Base-by-base conservation (phyloP, 2,329 filamentous ascomycete genomes). In the Talaromyces pinophilus region DNA sequence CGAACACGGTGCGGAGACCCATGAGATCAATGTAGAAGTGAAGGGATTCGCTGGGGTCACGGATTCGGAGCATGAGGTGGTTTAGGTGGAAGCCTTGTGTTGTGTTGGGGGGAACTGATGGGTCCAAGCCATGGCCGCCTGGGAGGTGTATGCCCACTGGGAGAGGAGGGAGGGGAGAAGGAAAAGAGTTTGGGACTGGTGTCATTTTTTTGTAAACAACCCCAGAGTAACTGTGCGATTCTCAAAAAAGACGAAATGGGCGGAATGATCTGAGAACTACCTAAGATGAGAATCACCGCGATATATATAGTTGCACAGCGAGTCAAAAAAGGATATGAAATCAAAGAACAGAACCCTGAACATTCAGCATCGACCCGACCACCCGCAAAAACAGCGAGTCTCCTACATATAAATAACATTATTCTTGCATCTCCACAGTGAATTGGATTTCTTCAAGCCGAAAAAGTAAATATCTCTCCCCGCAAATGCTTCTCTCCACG, bases 1-100 rank as follows among this genome's bases (percentile, higher is more conserved):
- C 77, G 66, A 79, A 80, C 28, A 80, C 70, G 4, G 77, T 73
- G 10, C 77, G 76, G 77, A 80, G 79, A 63, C 77, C 77, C 70
- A 80, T 74, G 8, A 79, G 72, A 42, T 77, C 67, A 52, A 78
- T 70, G 62, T 80, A 80, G 70, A 79, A 80, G 60, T 76, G 72
- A 0, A 79, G 72, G 2, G 76, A 59, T 28, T 75, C 65, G 69
- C 71, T 30, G 70, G 78, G 78, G 42, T 79, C 72, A 17, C 72
- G 73, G 64, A 79, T 75, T 50, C 78, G 74, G 30, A 80, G 70
- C 69, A 78, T 79, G 40, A 76, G 69, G 66, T 80, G 78, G 66
- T 79, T 80, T n/a, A 80, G 71, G 61, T 72, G 75, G 70, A 73
- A 78, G 48, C 75, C 70, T 35, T 68, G 65, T 63, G 78, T 79